Conservation (phyloP, 2,329 filamentous ascomycete genomes). For the Ophiostoma sp. region DNA sequence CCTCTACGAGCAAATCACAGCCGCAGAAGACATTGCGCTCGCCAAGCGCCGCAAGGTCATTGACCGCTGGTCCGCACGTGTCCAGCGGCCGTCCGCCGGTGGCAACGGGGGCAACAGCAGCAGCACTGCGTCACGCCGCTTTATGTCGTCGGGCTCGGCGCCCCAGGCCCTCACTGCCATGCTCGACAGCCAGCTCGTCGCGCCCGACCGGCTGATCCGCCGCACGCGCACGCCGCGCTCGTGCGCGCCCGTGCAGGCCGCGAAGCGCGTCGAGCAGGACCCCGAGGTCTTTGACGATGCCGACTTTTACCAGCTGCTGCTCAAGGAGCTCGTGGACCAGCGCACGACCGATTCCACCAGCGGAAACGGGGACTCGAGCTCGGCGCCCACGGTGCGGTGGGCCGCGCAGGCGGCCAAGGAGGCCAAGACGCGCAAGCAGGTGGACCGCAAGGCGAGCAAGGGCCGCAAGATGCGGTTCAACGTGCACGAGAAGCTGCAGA, state of each 20-base stretch:
- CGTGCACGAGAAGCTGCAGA: slow-evolving; percentile 94
- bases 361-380: slow-evolving; percentile 36
- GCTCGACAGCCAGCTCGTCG: slow-evolving; percentile 62
- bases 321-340: slow-evolving; percentile 90
- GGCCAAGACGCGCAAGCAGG: slow-evolving; percentile 72
- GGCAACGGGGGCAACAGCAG: slow-evolving; percentile 44
- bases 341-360: slow-evolving; percentile 61
- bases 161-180: slow-evolving; percentile 61
- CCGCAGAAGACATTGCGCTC: slow-evolving; percentile 55
- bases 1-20: slow-evolving; percentile 68
- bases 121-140: slow-evolving; percentile 54
- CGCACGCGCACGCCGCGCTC: slow-evolving; percentile 67
- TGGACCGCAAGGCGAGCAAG: slow-evolving; percentile 93
- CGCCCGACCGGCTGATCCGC: slow-evolving; percentile 61
- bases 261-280: slow-evolving; percentile 53
- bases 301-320: slow-evolving; percentile 86
- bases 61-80: slow-evolving; percentile 86
- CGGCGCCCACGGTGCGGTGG: slow-evolving; percentile 54
- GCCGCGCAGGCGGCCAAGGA: slow-evolving; percentile 67
- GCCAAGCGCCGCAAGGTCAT: slow-evolving; percentile 65
- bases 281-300: slow-evolving; percentile 79
- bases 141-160: slow-evolving; percentile 40
- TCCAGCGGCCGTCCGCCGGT: slow-evolving; percentile 49
- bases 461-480: slow-evolving; percentile 90
- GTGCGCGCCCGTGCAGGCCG: slow-evolving; percentile 66